Evolutionary conservation across 805 yeast species (phyloP).

Genomic region (Myxozyma melibiosi): DNA sequence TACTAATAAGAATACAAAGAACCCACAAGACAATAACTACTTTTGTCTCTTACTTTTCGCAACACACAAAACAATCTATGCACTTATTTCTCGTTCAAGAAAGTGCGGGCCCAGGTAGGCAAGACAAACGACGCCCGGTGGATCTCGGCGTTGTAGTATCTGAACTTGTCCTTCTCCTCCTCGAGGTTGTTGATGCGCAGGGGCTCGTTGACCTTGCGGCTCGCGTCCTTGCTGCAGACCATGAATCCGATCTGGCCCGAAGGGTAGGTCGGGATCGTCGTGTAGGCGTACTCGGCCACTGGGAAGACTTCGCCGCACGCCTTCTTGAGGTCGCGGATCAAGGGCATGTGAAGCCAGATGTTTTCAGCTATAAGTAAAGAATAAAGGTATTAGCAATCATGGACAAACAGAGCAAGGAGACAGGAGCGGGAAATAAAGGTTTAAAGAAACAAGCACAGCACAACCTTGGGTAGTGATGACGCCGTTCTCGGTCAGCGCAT

Average conservation of each 20-base stretch:
- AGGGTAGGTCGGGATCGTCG: constrained; percentile 95
- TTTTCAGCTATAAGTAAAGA: constrained; percentile 59
- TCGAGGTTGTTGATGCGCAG: constrained; percentile 62
- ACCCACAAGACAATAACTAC: not conserved
- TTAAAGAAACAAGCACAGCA: constrained; percentile 34
- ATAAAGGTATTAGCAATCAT: not conserved
- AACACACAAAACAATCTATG: not conserved
- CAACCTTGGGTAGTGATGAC: constrained; percentile 82
- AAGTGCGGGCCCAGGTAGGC: constrained; percentile 84
- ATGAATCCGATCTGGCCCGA: constrained; percentile 98
- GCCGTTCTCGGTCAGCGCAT: constrained; percentile 91
- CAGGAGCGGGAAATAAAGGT: not conserved
- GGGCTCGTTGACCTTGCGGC: constrained; percentile 68
- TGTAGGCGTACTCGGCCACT: constrained; percentile 84
- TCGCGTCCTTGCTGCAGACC: constrained; percentile 82
- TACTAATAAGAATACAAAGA: not conserved
- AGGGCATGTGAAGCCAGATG: constrained; percentile 87
- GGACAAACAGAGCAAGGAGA: not conserved
- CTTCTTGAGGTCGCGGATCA: constrained; percentile 77
- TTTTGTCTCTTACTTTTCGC: not conserved
- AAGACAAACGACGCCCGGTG: constrained; percentile 88
- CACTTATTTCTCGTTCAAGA: constrained; percentile 40
- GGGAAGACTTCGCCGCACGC: constrained; percentile 88
- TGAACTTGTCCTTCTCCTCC: constrained; percentile 65
- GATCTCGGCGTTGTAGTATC: constrained; percentile 80